Base-by-base conservation (phyloP, 352 stramenopile genomes). In the Pythium periplocum region DNA sequence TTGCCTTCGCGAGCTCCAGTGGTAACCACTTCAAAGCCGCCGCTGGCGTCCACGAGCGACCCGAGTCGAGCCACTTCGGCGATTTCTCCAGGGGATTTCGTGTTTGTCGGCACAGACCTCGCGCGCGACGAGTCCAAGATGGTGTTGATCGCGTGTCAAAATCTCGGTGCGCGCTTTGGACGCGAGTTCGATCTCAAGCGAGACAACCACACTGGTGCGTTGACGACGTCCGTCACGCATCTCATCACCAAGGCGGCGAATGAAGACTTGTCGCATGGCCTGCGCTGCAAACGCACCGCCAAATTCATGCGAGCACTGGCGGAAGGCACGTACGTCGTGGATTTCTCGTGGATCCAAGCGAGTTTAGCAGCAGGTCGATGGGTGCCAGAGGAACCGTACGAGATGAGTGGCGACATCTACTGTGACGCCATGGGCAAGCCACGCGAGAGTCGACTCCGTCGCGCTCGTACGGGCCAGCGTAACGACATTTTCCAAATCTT, bases 271-370 rank as follows among this genome's bases (percentile, higher is more conserved):
- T 37, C 58, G 3, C 42, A 45, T 5, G 50, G 53, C 2, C 49
- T 76, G 35, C 80, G 83, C 32, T 95, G 85, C 54, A 87, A 89
- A 49, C 81, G 85, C 30, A 95, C 81, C 0, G 77, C 77, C 54
- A 93, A 92, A 66, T 93, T 91, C 66, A 91, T 95, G 85, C 79
- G 79, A 17, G 85, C 77, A 5, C 60, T 95, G 17, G 79, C 83
- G 1, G 76, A 93, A 59, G 80, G 80, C 6, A 73, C 52, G 33
- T 91, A 76, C 45, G 68, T 95, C 6, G 75, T 95, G 50, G 81
- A 93, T 45, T 78, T 89, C 51, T 67, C 68, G 43, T 95, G 85
- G 85, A 62, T 93, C 35, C 55, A 69, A n/a, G 77, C 75, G 6
- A 91, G 81, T 68, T 55, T 87, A 3, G 56, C 66, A 0, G 74